These are phyloP conservation scores for Neurospora tetraspora DNA, from an alignment of 495 filamentous ascomycete species.

Conservation along the genomic window DNA sequence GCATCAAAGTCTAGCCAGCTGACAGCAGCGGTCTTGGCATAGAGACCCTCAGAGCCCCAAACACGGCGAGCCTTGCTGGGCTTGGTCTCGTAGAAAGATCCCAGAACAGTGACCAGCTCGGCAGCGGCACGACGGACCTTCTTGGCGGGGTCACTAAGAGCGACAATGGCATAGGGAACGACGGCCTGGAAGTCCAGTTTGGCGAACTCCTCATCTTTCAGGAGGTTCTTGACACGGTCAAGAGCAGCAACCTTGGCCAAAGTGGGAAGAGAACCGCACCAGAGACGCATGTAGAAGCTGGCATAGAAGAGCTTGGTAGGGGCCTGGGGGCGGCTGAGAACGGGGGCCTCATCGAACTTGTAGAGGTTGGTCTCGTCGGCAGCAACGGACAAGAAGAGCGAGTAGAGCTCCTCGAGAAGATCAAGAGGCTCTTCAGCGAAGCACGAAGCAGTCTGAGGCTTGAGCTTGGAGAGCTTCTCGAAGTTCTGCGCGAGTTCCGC, in stretches of 20 bases:
- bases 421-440: slow-evolving; percentile 30
- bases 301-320: slow-evolving; percentile 54
- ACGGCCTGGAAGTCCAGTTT: slow-evolving; percentile 65
- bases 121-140: slow-evolving; percentile 67
- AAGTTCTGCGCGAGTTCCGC: slow-evolving; percentile 14
- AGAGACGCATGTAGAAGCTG: slow-evolving; percentile 66
- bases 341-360: slow-evolving; percentile 46
- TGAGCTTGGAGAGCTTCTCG: slow-evolving; percentile 29
- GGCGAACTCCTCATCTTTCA: slow-evolving; percentile 38
- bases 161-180: slow-evolving; percentile 64
- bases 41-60: slow-evolving; percentile 34
- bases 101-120: slow-evolving; percentile 45
- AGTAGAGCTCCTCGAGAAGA: slow-evolving; percentile 47
- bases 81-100: slow-evolving; percentile 13
- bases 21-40: slow-evolving; percentile 40
- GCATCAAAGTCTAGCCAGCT: slow-evolving; percentile 51
- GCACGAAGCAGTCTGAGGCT: slow-evolving; percentile 32
- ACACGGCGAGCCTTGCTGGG: slow-evolving; percentile 6
- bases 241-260: slow-evolving; percentile 59
- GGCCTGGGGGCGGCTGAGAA: slow-evolving; percentile 47
- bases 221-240: slow-evolving; percentile 41
- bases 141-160: slow-evolving; percentile 61
- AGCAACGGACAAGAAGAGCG: slow-evolving; percentile 51
- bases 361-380: slow-evolving; percentile 40
- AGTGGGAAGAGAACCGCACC: slow-evolving; percentile 60